Conservation (phyloP, 768 basidiomycete species). For the Suillus bovinus region DNA sequence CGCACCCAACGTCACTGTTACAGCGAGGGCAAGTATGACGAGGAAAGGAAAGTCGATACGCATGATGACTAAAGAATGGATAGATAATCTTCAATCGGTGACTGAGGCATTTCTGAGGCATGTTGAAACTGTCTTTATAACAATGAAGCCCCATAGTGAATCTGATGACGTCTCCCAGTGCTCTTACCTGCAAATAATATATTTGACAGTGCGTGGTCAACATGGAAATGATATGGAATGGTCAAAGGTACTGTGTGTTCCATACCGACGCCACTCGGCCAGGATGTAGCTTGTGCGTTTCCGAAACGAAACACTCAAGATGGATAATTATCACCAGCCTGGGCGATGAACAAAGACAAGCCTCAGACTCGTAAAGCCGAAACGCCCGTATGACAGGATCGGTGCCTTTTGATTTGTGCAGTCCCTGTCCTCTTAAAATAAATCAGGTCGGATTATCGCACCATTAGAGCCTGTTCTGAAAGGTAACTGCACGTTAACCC, state of each 20-base stretch:
- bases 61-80: neutral
- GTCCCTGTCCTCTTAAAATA: neutral
- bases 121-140: neutral
- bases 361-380: neutral
- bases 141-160: neutral
- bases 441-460: neutral
- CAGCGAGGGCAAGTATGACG: neutral
- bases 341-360: neutral
- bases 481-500: neutral
- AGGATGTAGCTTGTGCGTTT: neutral
- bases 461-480: neutral
- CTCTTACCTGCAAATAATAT: neutral
- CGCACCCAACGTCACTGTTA: conserved; percentile 34
- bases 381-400: neutral
- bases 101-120: neutral
- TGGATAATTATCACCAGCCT: neutral
- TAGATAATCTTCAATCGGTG: neutral
- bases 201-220: too few species aligned
- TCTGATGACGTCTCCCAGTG: neutral
- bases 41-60: neutral
- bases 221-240: neutral
- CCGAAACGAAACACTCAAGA: neutral
- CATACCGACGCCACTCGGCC: neutral
- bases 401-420: neutral
- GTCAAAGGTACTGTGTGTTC: neutral